Conservation (phyloP, 192 early-diverging fungal genomes). For the Mortierella alpina region DNA sequence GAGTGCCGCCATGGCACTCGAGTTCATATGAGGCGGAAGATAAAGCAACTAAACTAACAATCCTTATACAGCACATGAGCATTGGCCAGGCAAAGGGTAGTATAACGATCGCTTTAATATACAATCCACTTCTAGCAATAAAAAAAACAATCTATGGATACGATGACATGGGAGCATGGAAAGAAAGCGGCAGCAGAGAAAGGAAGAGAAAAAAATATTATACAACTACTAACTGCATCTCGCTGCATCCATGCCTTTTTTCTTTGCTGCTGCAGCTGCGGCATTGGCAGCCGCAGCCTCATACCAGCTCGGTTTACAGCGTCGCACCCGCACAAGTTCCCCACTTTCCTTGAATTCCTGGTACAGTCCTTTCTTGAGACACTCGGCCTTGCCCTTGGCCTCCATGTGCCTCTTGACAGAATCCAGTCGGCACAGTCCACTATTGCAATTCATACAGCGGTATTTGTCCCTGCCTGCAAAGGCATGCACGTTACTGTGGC, state of each 20-base stretch:
- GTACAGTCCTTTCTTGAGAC: constrained; percentile 31
- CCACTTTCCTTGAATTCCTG: constrained; percentile 35
- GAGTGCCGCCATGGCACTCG: too few relatives aligned
- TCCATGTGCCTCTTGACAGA: constrained; percentile 53
- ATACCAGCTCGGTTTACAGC: constrained; percentile 48
- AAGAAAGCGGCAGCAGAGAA: neutral
- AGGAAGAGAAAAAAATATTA: neutral
- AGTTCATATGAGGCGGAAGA: too few relatives aligned
- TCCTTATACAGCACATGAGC: too few relatives aligned
- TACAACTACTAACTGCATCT: too few relatives aligned
- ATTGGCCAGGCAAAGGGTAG: too few relatives aligned
- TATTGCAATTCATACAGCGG: constrained; percentile 38
- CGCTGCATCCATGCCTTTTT: neutral
- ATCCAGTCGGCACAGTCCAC: constrained; percentile 40
- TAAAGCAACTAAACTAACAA: too few relatives aligned
- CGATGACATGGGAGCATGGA: neutral
- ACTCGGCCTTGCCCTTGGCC: constrained; percentile 48
- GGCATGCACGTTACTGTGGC: constrained; percentile 39
- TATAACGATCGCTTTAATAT: too few relatives aligned
- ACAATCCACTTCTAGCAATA: too few relatives aligned
- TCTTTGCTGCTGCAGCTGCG: constrained; percentile 1
- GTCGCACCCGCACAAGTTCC: constrained; percentile 4
- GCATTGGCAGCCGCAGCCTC: constrained; percentile 22
- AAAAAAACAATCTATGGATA: too few relatives aligned
- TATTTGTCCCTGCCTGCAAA: constrained; percentile 45